Conservation (phyloP, 2,329 filamentous ascomycete genomes). For the Phialocephala sp. region DNA sequence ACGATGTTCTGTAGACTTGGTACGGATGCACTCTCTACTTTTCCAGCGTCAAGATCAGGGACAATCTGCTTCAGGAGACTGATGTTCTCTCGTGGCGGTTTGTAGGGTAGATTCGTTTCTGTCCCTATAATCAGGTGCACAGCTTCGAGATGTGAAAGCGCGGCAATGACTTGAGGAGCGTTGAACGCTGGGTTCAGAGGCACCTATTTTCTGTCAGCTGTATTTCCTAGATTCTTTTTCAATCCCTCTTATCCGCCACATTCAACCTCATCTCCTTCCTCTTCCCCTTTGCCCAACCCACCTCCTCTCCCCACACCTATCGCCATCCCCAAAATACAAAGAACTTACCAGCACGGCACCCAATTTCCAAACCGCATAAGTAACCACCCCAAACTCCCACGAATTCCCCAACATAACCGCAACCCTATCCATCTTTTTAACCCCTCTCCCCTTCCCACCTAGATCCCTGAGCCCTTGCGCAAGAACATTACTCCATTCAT, state of each 20-base stretch:
- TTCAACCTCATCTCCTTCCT: no score
- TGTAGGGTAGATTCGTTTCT: slow-evolving; percentile 82
- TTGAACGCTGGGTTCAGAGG: slow-evolving; percentile 93
- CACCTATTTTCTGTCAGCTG: slow-evolving; percentile 54
- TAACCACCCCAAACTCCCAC: slow-evolving; percentile 81
- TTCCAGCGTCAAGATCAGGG: slow-evolving; percentile 46
- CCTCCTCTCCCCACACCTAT: background rate
- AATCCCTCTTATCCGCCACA: background rate
- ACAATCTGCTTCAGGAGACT: slow-evolving; percentile 60
- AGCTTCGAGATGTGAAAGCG: slow-evolving; percentile 75
- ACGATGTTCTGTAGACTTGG: slow-evolving; percentile 75
- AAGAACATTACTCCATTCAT: slow-evolving; percentile 76
- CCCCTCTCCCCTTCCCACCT: slow-evolving; percentile 51
- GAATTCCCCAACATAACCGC: slow-evolving; percentile 87
- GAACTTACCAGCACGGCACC: slow-evolving; percentile 77
- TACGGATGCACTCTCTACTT: slow-evolving; percentile 56
- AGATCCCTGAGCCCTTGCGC: slow-evolving; percentile 71
- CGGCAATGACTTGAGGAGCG: slow-evolving; percentile 75
- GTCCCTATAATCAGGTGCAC: slow-evolving; percentile 82
- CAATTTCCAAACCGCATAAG: slow-evolving; percentile 91
- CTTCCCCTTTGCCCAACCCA: background rate
- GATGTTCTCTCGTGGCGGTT: slow-evolving; percentile 64
- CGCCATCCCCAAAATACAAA: background rate
- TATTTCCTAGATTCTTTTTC: background rate
- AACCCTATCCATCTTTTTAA: slow-evolving; percentile 82